A percentile compares a stretch with the other conserved stretches of the same genome.
Conservation (phyloP, 208 protist genomes). For the Angomonas ambiguus region DNA sequence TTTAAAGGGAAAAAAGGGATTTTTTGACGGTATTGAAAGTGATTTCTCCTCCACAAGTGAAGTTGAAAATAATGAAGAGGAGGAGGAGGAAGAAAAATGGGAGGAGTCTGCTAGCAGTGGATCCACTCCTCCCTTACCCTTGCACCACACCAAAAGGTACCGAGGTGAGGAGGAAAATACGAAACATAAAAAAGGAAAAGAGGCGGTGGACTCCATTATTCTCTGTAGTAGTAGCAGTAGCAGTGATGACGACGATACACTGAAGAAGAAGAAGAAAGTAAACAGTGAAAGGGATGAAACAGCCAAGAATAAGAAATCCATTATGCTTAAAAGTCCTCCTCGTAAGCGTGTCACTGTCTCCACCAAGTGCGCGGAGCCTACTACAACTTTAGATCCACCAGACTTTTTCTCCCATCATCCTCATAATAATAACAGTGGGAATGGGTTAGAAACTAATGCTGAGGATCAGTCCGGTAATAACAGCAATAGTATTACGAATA, state of each 20-base stretch:
- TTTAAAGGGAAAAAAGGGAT: not conserved
- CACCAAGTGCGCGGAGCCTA: not conserved
- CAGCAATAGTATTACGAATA: slow-evolving; percentile 9
- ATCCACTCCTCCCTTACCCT: too few relatives aligned
- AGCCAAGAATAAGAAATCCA: not conserved
- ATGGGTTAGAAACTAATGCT: too few relatives aligned
- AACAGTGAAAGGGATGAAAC: too few relatives aligned
- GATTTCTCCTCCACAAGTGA: too few relatives aligned
- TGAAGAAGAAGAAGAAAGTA: too few relatives aligned
- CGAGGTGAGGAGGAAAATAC: not conserved
- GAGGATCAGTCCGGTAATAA: not conserved
- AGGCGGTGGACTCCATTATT: not conserved
- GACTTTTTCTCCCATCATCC: not conserved
- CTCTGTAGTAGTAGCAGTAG: not conserved
- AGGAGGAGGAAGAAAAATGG: not conserved
- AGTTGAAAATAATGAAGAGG: not conserved
- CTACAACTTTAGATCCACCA: not conserved
- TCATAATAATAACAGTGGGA: slow-evolving; percentile 7
- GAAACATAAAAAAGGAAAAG: slow-evolving; percentile 1
- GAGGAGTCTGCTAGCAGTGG: too few relatives aligned
- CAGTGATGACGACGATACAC: too few relatives aligned
- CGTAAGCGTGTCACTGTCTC: not conserved
- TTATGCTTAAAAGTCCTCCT: not conserved
- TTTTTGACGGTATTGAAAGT: too few relatives aligned
- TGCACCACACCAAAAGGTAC: not conserved